Conservation (phyloP, 257 asterid species). For the Solanum etuberosum region DNA sequence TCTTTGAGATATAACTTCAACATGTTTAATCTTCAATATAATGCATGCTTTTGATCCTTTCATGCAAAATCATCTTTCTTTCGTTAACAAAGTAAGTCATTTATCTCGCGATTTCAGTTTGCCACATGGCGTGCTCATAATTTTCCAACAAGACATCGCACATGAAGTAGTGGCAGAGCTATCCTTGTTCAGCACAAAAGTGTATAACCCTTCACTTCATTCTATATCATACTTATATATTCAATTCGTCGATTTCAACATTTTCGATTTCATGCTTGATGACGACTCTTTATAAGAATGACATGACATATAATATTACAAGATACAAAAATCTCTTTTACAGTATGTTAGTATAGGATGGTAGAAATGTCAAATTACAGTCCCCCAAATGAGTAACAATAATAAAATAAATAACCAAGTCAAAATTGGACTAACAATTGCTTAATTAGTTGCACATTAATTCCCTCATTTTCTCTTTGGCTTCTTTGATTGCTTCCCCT, state of each 20-base stretch:
- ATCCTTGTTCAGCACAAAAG: not conserved
- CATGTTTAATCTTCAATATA: too few species aligned
- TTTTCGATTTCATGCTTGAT: not conserved
- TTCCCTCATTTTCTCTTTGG: conserved; percentile 26
- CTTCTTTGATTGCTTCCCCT: conserved; percentile 39
- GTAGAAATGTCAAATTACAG: not conserved
- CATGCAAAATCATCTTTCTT: too few species aligned
- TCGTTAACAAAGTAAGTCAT: not conserved
- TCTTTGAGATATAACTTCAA: too few species aligned
- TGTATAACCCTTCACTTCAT: not conserved
- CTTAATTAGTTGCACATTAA: not conserved
- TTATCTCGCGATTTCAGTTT: too few species aligned
- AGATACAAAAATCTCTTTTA: not conserved
- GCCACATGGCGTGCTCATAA: too few species aligned
- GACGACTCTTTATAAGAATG: not conserved
- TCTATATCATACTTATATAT: not conserved
- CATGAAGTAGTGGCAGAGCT: not conserved
- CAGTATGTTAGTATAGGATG: not conserved
- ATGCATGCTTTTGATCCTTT: too few species aligned
- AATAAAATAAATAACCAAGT: not conserved
- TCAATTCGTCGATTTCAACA: not conserved
- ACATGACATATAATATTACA: not conserved
- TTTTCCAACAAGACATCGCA: too few species aligned
- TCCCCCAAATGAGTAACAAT: not conserved
- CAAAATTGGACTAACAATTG: not conserved